Conservation (phyloP, 768 basidiomycete species). For the Dentipellis sp. region DNA sequence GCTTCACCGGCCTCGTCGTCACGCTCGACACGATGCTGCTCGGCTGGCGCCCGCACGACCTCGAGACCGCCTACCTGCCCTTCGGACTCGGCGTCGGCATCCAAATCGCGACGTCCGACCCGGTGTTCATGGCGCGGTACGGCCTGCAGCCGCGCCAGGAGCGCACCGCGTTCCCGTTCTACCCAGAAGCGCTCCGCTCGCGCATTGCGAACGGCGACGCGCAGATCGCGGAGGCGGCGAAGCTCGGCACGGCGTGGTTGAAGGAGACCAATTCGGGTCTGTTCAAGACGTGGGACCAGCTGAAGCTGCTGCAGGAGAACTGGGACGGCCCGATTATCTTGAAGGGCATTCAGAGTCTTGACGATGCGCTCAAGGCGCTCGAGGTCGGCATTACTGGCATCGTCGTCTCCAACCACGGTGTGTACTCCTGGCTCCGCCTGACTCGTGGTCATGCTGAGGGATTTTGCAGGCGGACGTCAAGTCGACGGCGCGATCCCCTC, state of each 20-base stretch:
- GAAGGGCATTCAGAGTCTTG: slow-evolving; percentile 66
- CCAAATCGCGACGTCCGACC: slow-evolving; percentile 65
- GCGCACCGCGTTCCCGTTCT: slow-evolving; percentile 49
- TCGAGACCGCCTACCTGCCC: slow-evolving; percentile 55
- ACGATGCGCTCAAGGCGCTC: slow-evolving; percentile 64
- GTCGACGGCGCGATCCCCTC: slow-evolving; percentile 74
- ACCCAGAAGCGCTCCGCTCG: slow-evolving; percentile 36
- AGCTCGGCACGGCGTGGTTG: slow-evolving; percentile 55
- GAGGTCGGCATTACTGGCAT: slow-evolving; percentile 62
- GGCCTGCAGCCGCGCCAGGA: slow-evolving; percentile 35
- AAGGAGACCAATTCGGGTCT: slow-evolving; percentile 52
- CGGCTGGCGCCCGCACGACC: slow-evolving; percentile 35
- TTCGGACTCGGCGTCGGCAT: slow-evolving; percentile 56
- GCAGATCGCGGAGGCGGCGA: slow-evolving; percentile 26
- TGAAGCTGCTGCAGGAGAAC: slow-evolving; percentile 56
- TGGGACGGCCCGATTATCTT: slow-evolving; percentile 74
- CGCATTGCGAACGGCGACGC: slow-evolving; percentile 38
- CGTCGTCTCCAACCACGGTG: slow-evolving; percentile 75
- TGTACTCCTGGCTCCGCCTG: slow-evolving; percentile 5
- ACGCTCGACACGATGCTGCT: slow-evolving; percentile 55
- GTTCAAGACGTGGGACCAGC: slow-evolving; percentile 63
- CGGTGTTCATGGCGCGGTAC: slow-evolving; percentile 62
- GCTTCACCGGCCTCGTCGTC: slow-evolving; percentile 66
- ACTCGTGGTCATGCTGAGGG: background rate
- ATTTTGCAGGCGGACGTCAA: slow-evolving; percentile 51